Evolutionary conservation across 768 basidiomycete genomes (phyloP), one percentile per base, ranked within the genome.

Genomic region (Leccinum subtestaceum): DNA sequence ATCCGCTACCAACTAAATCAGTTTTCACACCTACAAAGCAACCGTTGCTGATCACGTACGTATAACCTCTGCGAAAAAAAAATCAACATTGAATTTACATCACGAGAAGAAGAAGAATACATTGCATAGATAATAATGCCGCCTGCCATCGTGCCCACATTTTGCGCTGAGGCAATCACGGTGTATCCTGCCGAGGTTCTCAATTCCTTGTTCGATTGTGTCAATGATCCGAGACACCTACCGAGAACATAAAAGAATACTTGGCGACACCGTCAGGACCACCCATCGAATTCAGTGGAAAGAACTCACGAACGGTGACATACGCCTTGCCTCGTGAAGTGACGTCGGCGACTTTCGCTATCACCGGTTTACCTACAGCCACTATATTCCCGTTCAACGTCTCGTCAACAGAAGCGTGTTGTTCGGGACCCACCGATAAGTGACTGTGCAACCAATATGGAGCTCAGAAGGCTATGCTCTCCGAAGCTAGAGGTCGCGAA

Each of bases 291-390:
- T 13, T 15, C 15, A 17, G 15, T 46, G n/a, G 27, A n/a, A 4
- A 15, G 46, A 17, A 80, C 83, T 76, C 63, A 84, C 84, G 66
- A 56, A 87, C 83, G 40, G 79, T 61, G 29, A 80, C 74, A 66
- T 84, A 90, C 1, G 87, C 85, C 45, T 78, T 78, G 19, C 84
- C 86, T 64, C 89, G 80, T 23, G 88, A 89, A 13, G 81, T 75
- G 8, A 88, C 83, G 68, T 91, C 89, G 9, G 88, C 84, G 43
- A 89, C 70, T 71, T 90, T 90, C 1, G 89, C 88, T 61, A 89
- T 83, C 38, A 88, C 76, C 1, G 89, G 89, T 73, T 90, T 89
- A 21, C 77, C 77, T 25, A 82, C 76, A 40, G 78, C 81, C 58
- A 79, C 75, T 68, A 67, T 66, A 69, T 5, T 29, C 11, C 19